Base-by-base conservation (phyloP, 768 basidiomycete species). In the Trametes gibbosa region DNA sequence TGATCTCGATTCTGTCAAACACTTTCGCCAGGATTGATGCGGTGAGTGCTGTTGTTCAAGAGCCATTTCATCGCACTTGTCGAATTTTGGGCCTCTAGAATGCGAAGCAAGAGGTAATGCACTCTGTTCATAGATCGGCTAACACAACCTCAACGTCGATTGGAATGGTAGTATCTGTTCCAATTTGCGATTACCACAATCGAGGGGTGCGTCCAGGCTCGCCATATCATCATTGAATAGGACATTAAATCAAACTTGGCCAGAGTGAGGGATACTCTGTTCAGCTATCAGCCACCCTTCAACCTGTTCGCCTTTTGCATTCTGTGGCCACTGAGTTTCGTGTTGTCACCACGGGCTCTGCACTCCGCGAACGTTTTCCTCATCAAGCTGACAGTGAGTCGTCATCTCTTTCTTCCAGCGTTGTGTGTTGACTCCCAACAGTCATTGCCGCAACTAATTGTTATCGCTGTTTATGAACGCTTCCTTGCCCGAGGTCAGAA, bases 271-370 rank as follows among this genome's bases (percentile, higher is more conserved):
- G 92, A 95, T 69, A 90, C 90, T 0, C 77, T 97, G 17, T 92
- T 95, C 75, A 92, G 89, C 47, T 96, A 97, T 66, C 90, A 94
- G 64, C 92, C 91, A 1, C 94, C 94, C 1, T 92, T 93, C 80
- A 93, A 92, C 66, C 75, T 92, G 19, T 74, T 90, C 19, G 95
- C 95, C 1, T 86, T 94, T 70, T 56, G 84, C 27, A 77, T 96
- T 57, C 80, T 96, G 49, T 88, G 90, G 69, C 92, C 94, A 13
- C 78, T 87, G 24, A 87, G 86, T 63, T 95, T 81, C 72, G 66
- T 91, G 40, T 73, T 93, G 16, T 80, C 86, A 3, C 91, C 93
- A 2, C 82, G 91, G 37, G 79, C 83, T 10, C 74, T 96, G n/a
- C 95, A 97, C 67, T 80, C 86, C 1, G 75, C 82, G 35, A 96